Base-by-base conservation (phyloP, 805 yeast genomes). In the Kluyveromyces siamensis region DNA sequence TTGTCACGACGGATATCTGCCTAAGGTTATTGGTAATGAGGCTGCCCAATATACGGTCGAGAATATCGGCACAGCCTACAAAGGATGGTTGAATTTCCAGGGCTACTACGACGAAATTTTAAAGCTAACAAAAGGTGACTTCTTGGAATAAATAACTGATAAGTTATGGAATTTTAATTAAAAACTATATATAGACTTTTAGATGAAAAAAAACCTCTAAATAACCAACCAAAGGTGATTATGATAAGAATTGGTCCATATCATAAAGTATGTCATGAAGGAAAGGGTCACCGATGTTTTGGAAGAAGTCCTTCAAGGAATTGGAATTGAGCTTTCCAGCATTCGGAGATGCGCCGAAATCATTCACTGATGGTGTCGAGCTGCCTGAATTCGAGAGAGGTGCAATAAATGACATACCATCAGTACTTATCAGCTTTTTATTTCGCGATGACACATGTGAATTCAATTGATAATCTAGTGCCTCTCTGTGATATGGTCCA, bases 61-160 rank as follows among this genome's bases (percentile, higher is more conserved):
- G 49, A 72, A 77, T 65, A 71, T 72, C 17, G 77, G 76, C 11
- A 89, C 84, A 61, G 79, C 84, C 7, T 90, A 81, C 56, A 71
- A 83, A 3, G 65, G 84, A 51, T 86, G 80, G 66, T 71, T 79
- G 42, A 93, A 85, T 56, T 83, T 84, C 65, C 88, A 83, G 66
- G 80, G 84, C 2, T 89, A 84, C 50, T 72, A 70, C 40, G 83
- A 80, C 52, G 72, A 59, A 45, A 82, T 78, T 60, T 51, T 66
- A 9, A 62, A 58, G 27, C 35, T 55, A 39, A 41, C 58, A 4
- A 53, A 58, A 16, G 67, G 66, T 7, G 59, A 60, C 10, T 21
- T 21, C 6, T 21, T 21, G 6, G 6, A 21, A 21, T 21, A 21
- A 21, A 21, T 21, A 21, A 21, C 6, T 21, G 25, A 21, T 21